These are phyloP conservation scores for Cytospora piceicola DNA, from an alignment of 2,329 filamentous ascomycete genomes.

Conservation along the genomic window DNA sequence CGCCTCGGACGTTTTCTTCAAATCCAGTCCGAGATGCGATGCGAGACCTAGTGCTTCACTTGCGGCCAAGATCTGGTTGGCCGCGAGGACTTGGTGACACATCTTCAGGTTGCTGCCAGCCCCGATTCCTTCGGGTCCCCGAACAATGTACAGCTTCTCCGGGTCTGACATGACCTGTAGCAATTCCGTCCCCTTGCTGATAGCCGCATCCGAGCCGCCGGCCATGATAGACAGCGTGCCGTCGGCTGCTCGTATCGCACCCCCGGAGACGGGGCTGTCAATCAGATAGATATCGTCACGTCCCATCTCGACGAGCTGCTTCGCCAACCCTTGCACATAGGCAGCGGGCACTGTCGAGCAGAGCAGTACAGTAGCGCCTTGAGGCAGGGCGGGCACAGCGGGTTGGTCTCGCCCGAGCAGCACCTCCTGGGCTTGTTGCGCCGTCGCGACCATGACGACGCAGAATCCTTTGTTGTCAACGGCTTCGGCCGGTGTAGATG, in stretches of 20 bases:
- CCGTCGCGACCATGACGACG: conserved; percentile 77
- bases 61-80: conserved; percentile 63
- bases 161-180: conserved; percentile 66
- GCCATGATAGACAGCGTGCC: conserved; percentile 79
- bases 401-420: conserved; percentile 63
- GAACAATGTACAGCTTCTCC: conserved; percentile 64
- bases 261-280: conserved; percentile 75
- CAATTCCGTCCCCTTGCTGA: conserved; percentile 61
- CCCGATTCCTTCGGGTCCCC: conserved; percentile 57
- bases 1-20: conserved; percentile 44
- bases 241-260: conserved; percentile 67
- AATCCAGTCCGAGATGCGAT: conserved; percentile 56
- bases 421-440: conserved; percentile 68
- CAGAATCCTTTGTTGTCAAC: conserved; percentile 64
- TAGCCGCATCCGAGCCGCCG: conserved; percentile 59
- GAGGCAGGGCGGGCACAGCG: conserved; percentile 53
- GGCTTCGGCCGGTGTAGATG: conserved; percentile 63
- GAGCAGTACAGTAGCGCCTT: conserved; percentile 64
- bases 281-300: conserved; percentile 68
- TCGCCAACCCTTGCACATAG: conserved; percentile 64
- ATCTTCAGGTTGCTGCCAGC: conserved; percentile 66
- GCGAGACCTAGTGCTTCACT: conserved; percentile 66
- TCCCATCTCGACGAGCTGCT: conserved; percentile 57
- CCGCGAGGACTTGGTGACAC: conserved; percentile 66
- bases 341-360: conserved; percentile 72